A percentile compares a stretch with the other conserved stretches of the same genome.
phyloP scores from a whole-genome alignment of 164 flowering plant genomes.

The Dillenia suffruticosa region DNA sequence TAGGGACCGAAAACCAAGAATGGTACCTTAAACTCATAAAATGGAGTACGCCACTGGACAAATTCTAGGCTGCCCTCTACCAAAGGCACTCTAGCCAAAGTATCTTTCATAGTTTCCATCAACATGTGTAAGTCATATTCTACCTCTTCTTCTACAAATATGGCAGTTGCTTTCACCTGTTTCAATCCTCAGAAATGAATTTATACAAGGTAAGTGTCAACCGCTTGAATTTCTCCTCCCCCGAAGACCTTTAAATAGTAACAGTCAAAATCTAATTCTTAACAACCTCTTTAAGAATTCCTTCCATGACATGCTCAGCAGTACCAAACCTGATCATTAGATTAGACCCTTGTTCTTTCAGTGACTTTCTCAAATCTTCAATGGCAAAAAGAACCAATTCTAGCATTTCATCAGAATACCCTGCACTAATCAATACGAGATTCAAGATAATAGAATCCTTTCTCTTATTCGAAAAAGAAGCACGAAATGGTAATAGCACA shows the following conservation, averaged over 20 bases:
- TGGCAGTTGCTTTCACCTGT: conserved; percentile 55
- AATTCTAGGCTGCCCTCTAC: conserved; percentile 27
- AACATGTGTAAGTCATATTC: conserved; percentile 48
- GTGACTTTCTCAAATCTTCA: conserved; percentile 46
- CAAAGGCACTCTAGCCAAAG: conserved; percentile 20
- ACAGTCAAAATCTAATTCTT: conserved; percentile 15
- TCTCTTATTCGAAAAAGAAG: background rate
- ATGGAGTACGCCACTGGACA: conserved; percentile 58
- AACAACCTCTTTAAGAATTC: conserved; percentile 60
- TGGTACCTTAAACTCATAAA: conserved; percentile 59
- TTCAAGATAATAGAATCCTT: background rate
- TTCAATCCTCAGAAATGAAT: conserved; percentile 30
- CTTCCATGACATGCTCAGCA: conserved; percentile 46
- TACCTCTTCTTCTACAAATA: conserved; percentile 72
- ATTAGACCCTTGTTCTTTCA: conserved; percentile 55
- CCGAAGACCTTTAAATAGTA: conserved; percentile 10
- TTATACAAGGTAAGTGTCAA: conserved; percentile 15
- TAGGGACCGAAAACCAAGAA: conserved; percentile 5
- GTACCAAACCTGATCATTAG: conserved; percentile 70
- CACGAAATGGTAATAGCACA: background rate
- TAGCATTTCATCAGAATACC: conserved; percentile 60
- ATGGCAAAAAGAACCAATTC: conserved; percentile 60
- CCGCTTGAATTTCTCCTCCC: conserved; percentile 11
- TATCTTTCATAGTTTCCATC: conserved; percentile 36
- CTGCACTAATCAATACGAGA: conserved; percentile 25